Percentiles rank a stretch among this genome's conserved stretches.
These are phyloP conservation scores for Cyanophora paradoxa DNA, from an alignment of 78 protist species.

Conservation along the genomic window DNA sequence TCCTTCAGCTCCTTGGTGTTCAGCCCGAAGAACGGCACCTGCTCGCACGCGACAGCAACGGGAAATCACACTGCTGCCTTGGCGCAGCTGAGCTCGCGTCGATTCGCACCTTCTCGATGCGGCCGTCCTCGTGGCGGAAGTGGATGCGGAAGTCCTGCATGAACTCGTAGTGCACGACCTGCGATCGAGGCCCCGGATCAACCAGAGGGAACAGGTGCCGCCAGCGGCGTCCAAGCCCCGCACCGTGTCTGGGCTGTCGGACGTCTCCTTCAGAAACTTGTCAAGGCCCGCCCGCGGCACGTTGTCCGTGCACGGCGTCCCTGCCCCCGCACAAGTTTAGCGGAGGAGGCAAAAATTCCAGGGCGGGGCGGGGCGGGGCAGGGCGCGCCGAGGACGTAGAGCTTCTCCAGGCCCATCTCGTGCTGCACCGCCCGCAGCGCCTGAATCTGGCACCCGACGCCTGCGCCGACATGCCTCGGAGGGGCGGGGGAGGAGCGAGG, in stretches of 20 bases:
- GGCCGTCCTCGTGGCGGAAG: constrained; percentile 2
- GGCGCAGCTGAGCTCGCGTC: not conserved
- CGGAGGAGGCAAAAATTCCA: no score
- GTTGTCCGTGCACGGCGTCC: constrained; percentile 21
- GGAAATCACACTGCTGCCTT: not conserved
- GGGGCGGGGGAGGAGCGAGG: not conserved
- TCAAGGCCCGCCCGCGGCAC: not conserved
- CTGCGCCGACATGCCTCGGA: not conserved
- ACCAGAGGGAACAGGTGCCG: not conserved
- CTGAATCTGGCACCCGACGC: constrained; percentile 16
- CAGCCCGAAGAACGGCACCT: not conserved
- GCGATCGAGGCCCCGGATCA: not conserved
- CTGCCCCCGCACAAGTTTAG: no score
- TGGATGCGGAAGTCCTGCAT: constrained; percentile 21
- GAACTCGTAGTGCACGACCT: constrained; percentile 15
- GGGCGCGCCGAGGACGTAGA: constrained; percentile 17
- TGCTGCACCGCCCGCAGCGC: constrained; percentile 7
- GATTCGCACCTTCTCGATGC: not conserved
- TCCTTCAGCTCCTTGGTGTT: not conserved
- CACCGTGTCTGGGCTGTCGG: not conserved
- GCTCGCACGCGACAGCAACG: not conserved
- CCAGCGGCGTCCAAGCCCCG: not conserved
- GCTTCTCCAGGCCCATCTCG: not conserved
- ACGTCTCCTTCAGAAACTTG: not conserved
- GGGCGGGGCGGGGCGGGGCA: no score